Conservation (phyloP, 257 asterid species). For the Ilex aquifolium region DNA sequence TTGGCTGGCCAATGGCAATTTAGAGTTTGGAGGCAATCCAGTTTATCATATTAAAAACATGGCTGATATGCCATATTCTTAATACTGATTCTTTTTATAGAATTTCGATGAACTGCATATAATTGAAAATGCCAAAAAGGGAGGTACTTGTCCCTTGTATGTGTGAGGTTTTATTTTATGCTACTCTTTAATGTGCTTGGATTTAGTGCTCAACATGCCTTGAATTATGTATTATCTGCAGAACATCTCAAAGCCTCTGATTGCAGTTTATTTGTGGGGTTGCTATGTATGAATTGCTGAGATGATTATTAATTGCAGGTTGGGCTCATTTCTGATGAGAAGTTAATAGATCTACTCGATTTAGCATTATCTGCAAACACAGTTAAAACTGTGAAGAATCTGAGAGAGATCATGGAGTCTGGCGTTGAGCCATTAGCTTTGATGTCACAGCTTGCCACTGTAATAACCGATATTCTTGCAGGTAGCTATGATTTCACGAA, state of each 20-base stretch:
- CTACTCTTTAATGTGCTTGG: too few species aligned
- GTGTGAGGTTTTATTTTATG: too few species aligned
- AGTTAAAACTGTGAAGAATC: constrained; percentile 85
- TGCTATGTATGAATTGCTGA: not conserved
- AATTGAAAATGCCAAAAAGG: too few species aligned
- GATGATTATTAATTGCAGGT: constrained; percentile 34
- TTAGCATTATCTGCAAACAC: constrained; percentile 94
- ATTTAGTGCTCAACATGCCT: too few species aligned
- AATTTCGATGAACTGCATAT: too few species aligned
- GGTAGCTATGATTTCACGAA: constrained; percentile 71
- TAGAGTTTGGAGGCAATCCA: too few species aligned
- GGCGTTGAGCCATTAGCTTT: constrained; percentile 96
- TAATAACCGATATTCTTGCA: constrained; percentile 92
- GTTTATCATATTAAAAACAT: too few species aligned
- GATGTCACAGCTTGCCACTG: constrained; percentile 96
- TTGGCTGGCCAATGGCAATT: too few species aligned
- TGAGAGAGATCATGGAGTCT: constrained; percentile 88
- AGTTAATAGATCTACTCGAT: constrained; percentile 86
- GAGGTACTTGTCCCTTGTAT: too few species aligned
- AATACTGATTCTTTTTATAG: too few species aligned
- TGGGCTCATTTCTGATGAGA: constrained; percentile 93
- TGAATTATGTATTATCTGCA: not conserved
- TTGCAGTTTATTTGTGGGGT: not conserved
- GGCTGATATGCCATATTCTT: too few species aligned
- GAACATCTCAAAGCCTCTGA: not conserved